Evolutionary conservation across 2,329 filamentous ascomycete genomes (phyloP).

Genomic region (Calonectria fujianensis): DNA sequence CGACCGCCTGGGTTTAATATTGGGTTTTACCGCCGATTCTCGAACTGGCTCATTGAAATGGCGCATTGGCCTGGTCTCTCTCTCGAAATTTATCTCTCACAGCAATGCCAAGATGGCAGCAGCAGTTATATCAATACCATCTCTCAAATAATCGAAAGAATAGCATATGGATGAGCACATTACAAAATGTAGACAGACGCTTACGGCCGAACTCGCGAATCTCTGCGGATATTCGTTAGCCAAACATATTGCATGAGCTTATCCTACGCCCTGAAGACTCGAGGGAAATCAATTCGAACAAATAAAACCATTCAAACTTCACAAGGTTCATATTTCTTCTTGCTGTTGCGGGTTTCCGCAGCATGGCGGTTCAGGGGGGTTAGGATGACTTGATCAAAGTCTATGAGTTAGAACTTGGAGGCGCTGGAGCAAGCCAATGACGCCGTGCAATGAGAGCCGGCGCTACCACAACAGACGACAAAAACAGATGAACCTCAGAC

Average conservation of each 20-base stretch:
- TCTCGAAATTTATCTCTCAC: background rate
- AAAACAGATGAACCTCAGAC: conserved; percentile 89
- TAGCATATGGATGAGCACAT: background rate
- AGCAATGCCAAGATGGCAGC: too few relatives aligned
- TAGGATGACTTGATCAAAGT: conserved; percentile 98
- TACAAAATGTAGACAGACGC: background rate
- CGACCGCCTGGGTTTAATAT: background rate
- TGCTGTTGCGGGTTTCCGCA: conserved; percentile 78
- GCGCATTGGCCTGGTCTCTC: background rate
- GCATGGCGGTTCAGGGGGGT: conserved; percentile 97
- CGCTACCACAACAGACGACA: conserved; percentile 94
- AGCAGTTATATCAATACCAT: background rate
- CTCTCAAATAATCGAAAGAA: background rate
- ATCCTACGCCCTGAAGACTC: background rate
- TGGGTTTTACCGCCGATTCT: background rate
- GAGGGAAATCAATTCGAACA: background rate
- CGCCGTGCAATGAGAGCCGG: conserved; percentile 92
- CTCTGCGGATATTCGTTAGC: background rate
- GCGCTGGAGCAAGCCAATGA: conserved; percentile 93
- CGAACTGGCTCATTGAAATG: background rate
- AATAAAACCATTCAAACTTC: too few relatives aligned
- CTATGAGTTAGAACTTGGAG: conserved; percentile 89
- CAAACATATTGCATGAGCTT: background rate
- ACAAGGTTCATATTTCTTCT: too few relatives aligned
- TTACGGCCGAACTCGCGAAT: background rate